Conservation (phyloP, 148 eudicot genomes). For the Arctostaphylos glauca region DNA sequence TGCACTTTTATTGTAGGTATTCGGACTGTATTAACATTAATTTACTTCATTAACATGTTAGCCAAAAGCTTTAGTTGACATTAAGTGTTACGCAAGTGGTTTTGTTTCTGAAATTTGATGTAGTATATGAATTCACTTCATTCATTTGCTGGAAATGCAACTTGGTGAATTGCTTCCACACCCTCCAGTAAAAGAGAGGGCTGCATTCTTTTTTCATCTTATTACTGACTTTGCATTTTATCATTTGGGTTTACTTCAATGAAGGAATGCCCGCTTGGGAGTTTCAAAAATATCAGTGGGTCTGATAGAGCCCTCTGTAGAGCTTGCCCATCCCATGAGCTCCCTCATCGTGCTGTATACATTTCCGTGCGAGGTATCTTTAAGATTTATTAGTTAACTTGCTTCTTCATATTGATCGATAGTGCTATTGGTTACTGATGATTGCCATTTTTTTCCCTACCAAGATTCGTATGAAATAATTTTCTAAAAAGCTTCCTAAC, state of each 20-base stretch:
- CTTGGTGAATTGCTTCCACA: neutral
- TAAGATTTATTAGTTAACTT: neutral
- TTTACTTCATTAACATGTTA: neutral
- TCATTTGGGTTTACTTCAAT: constrained; percentile 12
- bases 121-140: neutral
- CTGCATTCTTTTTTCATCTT: neutral
- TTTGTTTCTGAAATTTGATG: neutral
- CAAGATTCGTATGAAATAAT: neutral
- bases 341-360: constrained; percentile 81
- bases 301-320: constrained; percentile 70
- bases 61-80: neutral
- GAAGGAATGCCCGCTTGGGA: constrained; percentile 98
- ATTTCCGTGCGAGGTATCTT: constrained; percentile 68
- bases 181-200: neutral
- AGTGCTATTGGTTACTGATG: neutral
- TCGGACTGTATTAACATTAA: neutral
- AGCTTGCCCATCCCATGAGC: constrained; percentile 69
- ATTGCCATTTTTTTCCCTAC: neutral
- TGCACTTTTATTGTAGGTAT: neutral
- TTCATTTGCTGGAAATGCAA: constrained; percentile 10
- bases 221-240: neutral
- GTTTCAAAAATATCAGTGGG: constrained; percentile 84
- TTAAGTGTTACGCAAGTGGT: neutral
- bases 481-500: neutral
- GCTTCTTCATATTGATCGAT: constrained; percentile 3